These are phyloP conservation scores for Wallacemonas sp. DNA, from an alignment of 208 protist species.

Conservation along the genomic window DNA sequence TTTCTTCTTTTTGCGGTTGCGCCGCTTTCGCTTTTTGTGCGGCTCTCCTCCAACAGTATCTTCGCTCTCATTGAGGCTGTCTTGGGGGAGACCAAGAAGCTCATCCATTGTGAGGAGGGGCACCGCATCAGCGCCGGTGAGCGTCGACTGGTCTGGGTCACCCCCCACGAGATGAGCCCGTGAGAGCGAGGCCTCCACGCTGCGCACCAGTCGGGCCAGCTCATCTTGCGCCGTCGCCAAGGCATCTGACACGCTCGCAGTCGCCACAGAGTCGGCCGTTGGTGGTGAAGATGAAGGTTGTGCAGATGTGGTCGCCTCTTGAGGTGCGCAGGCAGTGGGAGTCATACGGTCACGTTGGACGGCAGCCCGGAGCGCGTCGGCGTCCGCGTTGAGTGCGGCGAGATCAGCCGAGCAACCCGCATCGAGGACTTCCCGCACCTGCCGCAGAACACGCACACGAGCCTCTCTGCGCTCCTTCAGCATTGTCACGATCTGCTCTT, in stretches of 20 bases:
- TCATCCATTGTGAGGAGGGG: conserved; percentile 5
- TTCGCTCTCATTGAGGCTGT: background rate
- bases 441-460: conserved; percentile 20
- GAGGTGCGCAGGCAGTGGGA: too few species aligned
- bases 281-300: too few species aligned
- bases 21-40: background rate
- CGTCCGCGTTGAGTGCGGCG: background rate
- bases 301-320: too few species aligned
- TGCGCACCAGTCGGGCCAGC: background rate
- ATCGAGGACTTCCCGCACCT: conserved; percentile 16
- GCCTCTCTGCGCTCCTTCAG: conserved; percentile 26
- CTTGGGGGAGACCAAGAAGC: conserved; percentile 9
- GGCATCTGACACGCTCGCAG: background rate
- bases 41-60: background rate
- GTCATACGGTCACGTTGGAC: background rate
- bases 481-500: conserved; percentile 30
- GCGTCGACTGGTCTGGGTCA: too few species aligned
- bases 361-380: background rate
- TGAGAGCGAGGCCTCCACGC: background rate
- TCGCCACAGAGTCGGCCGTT: background rate
- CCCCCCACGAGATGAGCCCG: too few species aligned
- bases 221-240: background rate
- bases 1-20: background rate
- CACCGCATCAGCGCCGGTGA: background rate
- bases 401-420: conserved; percentile 13